A percentile compares a stretch with the other conserved stretches of the same genome.
These are phyloP conservation scores for Daldinia grandis DNA, from an alignment of 495 filamentous ascomycete genomes.

Conservation along the genomic window DNA sequence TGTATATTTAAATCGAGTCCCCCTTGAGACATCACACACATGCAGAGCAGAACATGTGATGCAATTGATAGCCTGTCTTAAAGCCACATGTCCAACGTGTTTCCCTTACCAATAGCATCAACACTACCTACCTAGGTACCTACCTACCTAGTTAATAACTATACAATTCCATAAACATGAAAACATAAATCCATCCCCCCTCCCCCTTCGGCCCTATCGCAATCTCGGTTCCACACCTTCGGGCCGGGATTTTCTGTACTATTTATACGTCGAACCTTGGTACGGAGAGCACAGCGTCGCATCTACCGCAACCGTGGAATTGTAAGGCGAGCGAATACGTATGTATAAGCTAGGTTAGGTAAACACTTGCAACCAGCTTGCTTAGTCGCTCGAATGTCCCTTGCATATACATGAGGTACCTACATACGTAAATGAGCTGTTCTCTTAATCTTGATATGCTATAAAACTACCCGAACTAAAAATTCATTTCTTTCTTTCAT, in stretches of 20 bases:
- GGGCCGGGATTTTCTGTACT: conserved; percentile 5
- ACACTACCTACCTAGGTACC: too few species aligned
- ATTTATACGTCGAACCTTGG: not conserved
- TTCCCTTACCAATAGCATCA: too few species aligned
- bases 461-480: not conserved
- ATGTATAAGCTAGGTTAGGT: not conserved
- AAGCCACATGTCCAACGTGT: not conserved
- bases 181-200: too few species aligned
- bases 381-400: too few species aligned
- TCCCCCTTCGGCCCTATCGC: not conserved
- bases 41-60: not conserved
- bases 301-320: not conserved
- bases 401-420: not conserved
- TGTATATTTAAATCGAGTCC: not conserved
- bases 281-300: not conserved
- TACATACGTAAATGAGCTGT: not conserved
- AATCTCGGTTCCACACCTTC: conserved; percentile 23
- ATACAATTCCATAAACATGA: too few species aligned
- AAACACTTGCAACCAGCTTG: too few species aligned
- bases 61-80: not conserved
- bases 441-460: not conserved
- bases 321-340: not conserved
- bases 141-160: too few species aligned
- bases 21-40: not conserved
- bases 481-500: not conserved